Percentiles rank a stretch among this genome's conserved stretches.
Conservation (phyloP, 169 alveolate genomes). For the Plasmodium inui region DNA sequence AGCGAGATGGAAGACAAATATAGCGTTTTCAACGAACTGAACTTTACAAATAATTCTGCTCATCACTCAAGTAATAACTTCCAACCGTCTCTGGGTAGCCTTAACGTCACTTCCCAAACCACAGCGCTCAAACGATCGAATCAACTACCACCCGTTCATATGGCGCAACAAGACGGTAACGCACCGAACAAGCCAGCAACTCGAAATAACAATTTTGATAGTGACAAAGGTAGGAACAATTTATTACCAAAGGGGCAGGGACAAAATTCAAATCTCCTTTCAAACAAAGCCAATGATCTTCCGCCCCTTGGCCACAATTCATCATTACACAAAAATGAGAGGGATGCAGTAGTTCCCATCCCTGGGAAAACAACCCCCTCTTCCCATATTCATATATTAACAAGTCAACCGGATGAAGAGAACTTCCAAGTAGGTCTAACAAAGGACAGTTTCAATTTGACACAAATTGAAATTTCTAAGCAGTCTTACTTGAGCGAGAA, state of each 20-base stretch:
- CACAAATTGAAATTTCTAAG: not conserved
- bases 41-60: not conserved
- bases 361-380: not conserved
- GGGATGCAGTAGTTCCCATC: not conserved
- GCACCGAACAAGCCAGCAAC: not conserved
- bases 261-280: not conserved
- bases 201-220: slow-evolving; percentile 10
- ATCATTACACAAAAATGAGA: not conserved
- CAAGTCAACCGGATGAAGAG: not conserved
- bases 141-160: not conserved
- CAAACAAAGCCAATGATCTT: not conserved
- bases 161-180: not conserved
- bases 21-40: slow-evolving; percentile 60
- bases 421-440: not conserved
- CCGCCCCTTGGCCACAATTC: not conserved
- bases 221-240: not conserved
- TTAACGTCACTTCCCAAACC: not conserved
- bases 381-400: not conserved
- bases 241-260: not conserved
- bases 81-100: not conserved
- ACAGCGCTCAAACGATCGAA: not conserved
- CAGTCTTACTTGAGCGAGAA: not conserved
- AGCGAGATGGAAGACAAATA: slow-evolving; percentile 30
- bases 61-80: not conserved
- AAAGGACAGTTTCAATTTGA: not conserved